These are phyloP conservation scores for Acacia melanoxylon DNA, from an alignment of 306 rosid species.

Conservation along the genomic window DNA sequence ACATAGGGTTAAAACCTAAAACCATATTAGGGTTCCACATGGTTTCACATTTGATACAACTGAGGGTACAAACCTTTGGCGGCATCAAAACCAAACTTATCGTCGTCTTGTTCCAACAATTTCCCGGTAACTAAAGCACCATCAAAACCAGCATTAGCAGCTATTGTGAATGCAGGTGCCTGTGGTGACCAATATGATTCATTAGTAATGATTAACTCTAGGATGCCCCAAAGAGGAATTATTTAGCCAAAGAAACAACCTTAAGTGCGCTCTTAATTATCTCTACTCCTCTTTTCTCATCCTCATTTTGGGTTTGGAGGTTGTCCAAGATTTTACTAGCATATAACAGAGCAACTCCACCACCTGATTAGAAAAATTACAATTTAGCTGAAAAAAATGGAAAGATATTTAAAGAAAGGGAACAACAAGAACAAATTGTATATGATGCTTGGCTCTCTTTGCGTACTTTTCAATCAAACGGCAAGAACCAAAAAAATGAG, in stretches of 20 bases:
- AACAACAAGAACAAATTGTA: constrained; percentile 2
- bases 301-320: constrained; percentile 66
- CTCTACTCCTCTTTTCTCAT: constrained; percentile 82
- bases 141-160: constrained; percentile 83
- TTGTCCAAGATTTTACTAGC: constrained; percentile 74
- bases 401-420: not conserved
- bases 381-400: constrained; percentile 4
- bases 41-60: not conserved
- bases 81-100: constrained; percentile 70
- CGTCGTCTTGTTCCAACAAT: constrained; percentile 85
- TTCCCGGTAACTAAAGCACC: constrained; percentile 74
- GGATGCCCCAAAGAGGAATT: not conserved
- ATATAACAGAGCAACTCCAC: constrained; percentile 94
- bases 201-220: constrained; percentile 25
- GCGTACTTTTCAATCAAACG: not conserved
- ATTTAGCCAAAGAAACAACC: constrained; percentile 47
- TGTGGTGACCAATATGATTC: constrained; percentile 31
- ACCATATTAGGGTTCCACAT: not conserved
- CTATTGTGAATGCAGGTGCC: constrained; percentile 82
- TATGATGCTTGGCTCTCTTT: not conserved
- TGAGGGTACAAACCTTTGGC: constrained; percentile 64
- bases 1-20: not conserved
- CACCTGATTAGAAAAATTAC: constrained; percentile 56
- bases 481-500: constrained; percentile 2
- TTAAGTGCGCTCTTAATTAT: constrained; percentile 85